phyloP scores from a whole-genome alignment of 129 eudicot genomes.

The Chrysanthemum makinoi region DNA sequence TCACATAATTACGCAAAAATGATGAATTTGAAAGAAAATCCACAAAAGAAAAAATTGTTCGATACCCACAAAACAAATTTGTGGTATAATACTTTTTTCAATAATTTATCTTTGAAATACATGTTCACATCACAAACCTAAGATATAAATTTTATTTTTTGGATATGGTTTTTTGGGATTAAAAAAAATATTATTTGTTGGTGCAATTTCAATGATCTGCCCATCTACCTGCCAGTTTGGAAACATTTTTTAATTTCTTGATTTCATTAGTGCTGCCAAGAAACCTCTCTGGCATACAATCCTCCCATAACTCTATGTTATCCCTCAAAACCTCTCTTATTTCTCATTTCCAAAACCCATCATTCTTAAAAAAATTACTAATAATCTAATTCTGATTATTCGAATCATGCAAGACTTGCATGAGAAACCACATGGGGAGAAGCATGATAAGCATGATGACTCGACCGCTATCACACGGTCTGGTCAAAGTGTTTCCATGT shows the following conservation, averaged over 20 bases:
- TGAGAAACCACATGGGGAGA: slow-evolving; percentile 53
- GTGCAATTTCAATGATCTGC: slow-evolving; percentile 56
- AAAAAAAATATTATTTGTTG: slow-evolving; percentile 31
- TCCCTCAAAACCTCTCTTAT: slow-evolving; percentile 13
- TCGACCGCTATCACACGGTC: slow-evolving; percentile 54
- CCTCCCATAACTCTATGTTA: slow-evolving; percentile 32
- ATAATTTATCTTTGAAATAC: too few relatives aligned
- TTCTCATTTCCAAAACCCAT: neutral
- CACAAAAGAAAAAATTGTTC: too few relatives aligned
- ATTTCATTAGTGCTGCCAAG: slow-evolving; percentile 57
- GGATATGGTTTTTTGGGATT: slow-evolving; percentile 7
- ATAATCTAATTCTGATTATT: slow-evolving; percentile 29
- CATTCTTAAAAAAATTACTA: too few relatives aligned
- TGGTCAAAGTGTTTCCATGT: slow-evolving; percentile 78
- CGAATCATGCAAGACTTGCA: slow-evolving; percentile 59
- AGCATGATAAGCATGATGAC: slow-evolving; percentile 48
- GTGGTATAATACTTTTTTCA: too few relatives aligned
- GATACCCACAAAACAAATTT: too few relatives aligned
- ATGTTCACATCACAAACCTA: neutral
- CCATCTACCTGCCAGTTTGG: slow-evolving; percentile 57
- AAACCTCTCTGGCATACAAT: slow-evolving; percentile 52
- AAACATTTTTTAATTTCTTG: slow-evolving; percentile 27
- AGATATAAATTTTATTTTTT: neutral
- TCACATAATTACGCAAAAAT: too few relatives aligned
- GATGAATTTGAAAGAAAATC: too few relatives aligned